These are phyloP conservation scores for Daldinia eschscholtzii DNA, from an alignment of 2,329 filamentous ascomycete genomes.

Conservation along the genomic window DNA sequence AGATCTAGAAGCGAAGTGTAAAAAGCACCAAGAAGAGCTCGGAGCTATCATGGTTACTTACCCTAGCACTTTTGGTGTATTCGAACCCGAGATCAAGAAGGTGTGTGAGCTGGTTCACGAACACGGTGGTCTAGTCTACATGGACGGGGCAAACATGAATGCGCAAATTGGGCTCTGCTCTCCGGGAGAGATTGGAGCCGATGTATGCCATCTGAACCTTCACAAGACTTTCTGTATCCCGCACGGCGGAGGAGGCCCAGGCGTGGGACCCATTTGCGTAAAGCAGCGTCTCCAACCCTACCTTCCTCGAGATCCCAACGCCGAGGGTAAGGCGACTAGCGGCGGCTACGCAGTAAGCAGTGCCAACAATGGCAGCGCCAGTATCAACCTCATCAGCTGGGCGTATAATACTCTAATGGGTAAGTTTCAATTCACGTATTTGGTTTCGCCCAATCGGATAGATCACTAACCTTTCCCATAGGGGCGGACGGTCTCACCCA, in stretches of 20 bases:
- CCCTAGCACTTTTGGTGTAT: constrained; percentile 94
- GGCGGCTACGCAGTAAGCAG: constrained; percentile 76
- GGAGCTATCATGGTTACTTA: constrained; percentile 98
- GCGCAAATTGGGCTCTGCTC: constrained; percentile 96
- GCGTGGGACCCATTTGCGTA: constrained; percentile 93
- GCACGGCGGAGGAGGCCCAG: constrained; percentile 93
- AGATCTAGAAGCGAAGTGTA: constrained; percentile 88
- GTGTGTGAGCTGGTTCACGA: constrained; percentile 88
- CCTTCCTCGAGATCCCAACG: constrained; percentile 71
- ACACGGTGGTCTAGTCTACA: constrained; percentile 93
- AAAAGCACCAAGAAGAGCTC: constrained; percentile 86
- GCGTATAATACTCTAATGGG: constrained; percentile 97
- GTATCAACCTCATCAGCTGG: constrained; percentile 94
- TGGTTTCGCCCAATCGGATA: background rate
- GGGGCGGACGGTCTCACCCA: constrained; percentile 81
- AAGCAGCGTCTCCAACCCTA: constrained; percentile 82
- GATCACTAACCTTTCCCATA: constrained; percentile 41
- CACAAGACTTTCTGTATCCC: constrained; percentile 99
- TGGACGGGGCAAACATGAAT: constrained; percentile 99
- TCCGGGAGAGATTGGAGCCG: constrained; percentile 93
- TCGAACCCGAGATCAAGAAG: constrained; percentile 88
- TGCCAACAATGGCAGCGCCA: constrained; percentile 87
- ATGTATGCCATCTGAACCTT: constrained; percentile 96
- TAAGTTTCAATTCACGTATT: constrained; percentile 48
- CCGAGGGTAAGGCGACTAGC: constrained; percentile 29